Evolutionary conservation across 495 filamentous ascomycete species (phyloP).

Genomic region (Aspergillus taichungensis): DNA sequence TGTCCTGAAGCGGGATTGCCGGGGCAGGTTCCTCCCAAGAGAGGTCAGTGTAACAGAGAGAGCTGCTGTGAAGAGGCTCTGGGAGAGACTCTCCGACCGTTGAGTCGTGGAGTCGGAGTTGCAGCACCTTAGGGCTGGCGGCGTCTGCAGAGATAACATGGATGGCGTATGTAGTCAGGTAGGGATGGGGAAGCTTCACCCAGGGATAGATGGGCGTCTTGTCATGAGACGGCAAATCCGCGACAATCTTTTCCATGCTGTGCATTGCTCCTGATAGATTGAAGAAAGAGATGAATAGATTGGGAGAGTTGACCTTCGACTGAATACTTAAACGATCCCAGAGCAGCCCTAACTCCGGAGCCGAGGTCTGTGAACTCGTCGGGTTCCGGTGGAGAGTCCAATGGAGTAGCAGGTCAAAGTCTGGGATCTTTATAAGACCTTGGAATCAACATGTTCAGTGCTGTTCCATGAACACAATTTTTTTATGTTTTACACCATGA

Average conservation of each 20-base stretch:
- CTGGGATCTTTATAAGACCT: too few relatives aligned
- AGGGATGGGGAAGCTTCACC: constrained; percentile 19
- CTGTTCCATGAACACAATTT: too few relatives aligned
- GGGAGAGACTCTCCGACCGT: constrained; percentile 16
- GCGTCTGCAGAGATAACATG: constrained; percentile 13
- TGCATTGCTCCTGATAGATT: too few relatives aligned
- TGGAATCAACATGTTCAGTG: too few relatives aligned
- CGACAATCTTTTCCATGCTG: background rate
- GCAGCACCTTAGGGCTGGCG: constrained; percentile 10
- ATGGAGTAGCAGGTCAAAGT: too few relatives aligned
- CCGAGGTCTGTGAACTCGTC: too few relatives aligned
- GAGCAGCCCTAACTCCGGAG: too few relatives aligned
- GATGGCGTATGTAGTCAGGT: constrained; percentile 25
- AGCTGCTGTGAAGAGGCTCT: constrained; percentile 23
- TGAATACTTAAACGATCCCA: too few relatives aligned
- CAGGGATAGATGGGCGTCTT: constrained; percentile 4
- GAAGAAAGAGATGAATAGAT: too few relatives aligned
- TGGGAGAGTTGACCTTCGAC: too few relatives aligned
- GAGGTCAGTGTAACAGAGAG: constrained; percentile 26
- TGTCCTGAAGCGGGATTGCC: constrained; percentile 26
- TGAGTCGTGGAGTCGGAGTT: constrained; percentile 20
- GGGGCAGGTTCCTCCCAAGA: constrained; percentile 10
- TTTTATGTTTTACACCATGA: constrained; percentile 1
- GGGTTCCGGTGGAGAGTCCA: too few relatives aligned
- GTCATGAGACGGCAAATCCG: background rate